These are phyloP conservation scores for Ceratobasidium theobromae DNA, from an alignment of 1,284 basidiomycete genomes.

Conservation along the genomic window DNA sequence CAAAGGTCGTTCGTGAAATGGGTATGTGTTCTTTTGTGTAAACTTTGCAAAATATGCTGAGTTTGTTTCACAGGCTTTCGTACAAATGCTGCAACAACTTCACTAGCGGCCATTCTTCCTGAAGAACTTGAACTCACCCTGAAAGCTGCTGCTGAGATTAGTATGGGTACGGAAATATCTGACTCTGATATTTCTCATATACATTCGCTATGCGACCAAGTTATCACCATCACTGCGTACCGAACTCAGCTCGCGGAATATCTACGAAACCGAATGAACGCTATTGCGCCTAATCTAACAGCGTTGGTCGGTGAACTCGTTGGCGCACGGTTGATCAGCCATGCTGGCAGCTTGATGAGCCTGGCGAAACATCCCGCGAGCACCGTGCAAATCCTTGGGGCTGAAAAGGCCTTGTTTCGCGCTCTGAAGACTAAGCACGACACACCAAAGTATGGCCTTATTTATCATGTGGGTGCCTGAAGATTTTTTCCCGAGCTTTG, in stretches of 20 bases:
- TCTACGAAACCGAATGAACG: slow-evolving; percentile 94
- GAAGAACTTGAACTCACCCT: slow-evolving; percentile 92
- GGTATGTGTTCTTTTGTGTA: slow-evolving; percentile 51
- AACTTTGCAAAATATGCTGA: neutral
- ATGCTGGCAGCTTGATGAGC: slow-evolving; percentile 92
- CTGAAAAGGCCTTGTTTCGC: slow-evolving; percentile 97
- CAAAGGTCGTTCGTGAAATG: slow-evolving; percentile 87
- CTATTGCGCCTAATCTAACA: slow-evolving; percentile 95
- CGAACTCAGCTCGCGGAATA: slow-evolving; percentile 93
- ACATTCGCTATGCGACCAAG: slow-evolving; percentile 93
- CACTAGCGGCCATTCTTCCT: slow-evolving; percentile 87
- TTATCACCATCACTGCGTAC: slow-evolving; percentile 94
- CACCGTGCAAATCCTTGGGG: slow-evolving; percentile 97
- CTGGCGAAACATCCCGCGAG: slow-evolving; percentile 97
- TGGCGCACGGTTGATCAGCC: slow-evolving; percentile 93
- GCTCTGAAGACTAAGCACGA: slow-evolving; percentile 99
- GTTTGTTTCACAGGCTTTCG: slow-evolving; percentile 69
- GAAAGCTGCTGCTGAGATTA: slow-evolving; percentile 92
- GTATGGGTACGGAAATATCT: slow-evolving; percentile 99
- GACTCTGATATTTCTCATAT: slow-evolving; percentile 95
- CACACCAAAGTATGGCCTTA: slow-evolving; percentile 97
- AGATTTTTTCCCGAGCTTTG: slow-evolving; percentile 14
- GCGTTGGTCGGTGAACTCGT: slow-evolving; percentile 96
- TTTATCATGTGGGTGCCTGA: slow-evolving; percentile 76
- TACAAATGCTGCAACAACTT: slow-evolving; percentile 85